Percentiles rank a stretch among this genome's conserved stretches.
Conservation (phyloP, 2,329 filamentous ascomycete genomes). For the Ophiostoma piceae region DNA sequence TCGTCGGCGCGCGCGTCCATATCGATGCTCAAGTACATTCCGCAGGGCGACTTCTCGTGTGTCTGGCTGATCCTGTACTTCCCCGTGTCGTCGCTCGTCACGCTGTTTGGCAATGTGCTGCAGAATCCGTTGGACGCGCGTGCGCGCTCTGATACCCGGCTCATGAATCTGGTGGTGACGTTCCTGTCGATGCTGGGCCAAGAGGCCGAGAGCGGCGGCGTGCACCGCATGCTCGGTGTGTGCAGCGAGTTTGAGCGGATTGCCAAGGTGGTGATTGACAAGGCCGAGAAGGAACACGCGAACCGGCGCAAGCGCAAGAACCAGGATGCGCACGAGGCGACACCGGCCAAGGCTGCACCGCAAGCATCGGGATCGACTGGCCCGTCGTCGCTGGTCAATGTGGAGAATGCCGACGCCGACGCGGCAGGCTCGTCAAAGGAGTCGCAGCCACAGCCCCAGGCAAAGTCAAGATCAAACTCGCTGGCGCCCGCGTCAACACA, state of each 20-base stretch:
- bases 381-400: background rate
- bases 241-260: slow-evolving; percentile 97
- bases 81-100: slow-evolving; percentile 89
- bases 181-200: slow-evolving; percentile 86
- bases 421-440: background rate
- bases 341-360: slow-evolving; percentile 30
- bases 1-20: slow-evolving; percentile 90
- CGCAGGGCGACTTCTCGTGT: slow-evolving; percentile 88
- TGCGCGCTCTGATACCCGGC: slow-evolving; percentile 77
- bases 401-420: background rate
- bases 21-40: slow-evolving; percentile 89
- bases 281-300: slow-evolving; percentile 77
- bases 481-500: slow-evolving; percentile 2
- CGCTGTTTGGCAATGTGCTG: slow-evolving; percentile 90
- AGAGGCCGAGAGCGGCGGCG: slow-evolving; percentile 83
- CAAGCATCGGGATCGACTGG: background rate
- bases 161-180: slow-evolving; percentile 90
- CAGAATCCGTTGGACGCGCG: slow-evolving; percentile 90
- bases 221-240: slow-evolving; percentile 87
- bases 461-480: background rate
- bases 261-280: slow-evolving; percentile 83
- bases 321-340: slow-evolving; percentile 35
- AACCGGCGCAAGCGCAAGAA: slow-evolving; percentile 81
- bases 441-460: background rate
- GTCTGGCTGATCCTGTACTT: slow-evolving; percentile 98